Conservation (phyloP, 1,139 yeast species). For the Trichomonascaceae sp. region DNA sequence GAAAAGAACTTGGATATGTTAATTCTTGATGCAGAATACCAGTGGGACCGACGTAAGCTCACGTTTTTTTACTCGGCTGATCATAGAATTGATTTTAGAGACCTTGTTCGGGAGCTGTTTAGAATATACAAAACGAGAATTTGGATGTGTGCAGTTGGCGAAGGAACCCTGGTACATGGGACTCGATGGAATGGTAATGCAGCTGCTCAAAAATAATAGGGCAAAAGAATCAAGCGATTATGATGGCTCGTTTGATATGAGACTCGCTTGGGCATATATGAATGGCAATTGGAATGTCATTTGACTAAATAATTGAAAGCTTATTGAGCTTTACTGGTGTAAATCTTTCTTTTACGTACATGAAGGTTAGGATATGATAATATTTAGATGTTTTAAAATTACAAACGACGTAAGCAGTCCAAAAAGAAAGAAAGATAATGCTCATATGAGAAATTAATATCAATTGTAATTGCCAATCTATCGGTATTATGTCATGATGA, state of each 20-base stretch:
- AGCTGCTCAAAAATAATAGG: not conserved
- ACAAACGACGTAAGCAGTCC: not conserved
- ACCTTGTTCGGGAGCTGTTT: slow-evolving; percentile 84
- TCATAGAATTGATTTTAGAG: slow-evolving; percentile 86
- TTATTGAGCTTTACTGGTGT: not conserved
- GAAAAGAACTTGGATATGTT: slow-evolving; percentile 43
- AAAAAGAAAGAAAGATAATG: not conserved
- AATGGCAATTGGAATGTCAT: not conserved
- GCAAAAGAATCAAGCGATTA: not conserved
- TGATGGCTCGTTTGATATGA: not conserved
- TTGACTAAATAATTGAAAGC: not conserved
- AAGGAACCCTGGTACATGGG: not conserved
- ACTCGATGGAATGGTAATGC: not conserved
- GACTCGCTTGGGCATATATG: not conserved
- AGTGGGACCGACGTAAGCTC: slow-evolving; percentile 88
- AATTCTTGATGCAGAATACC: slow-evolving; percentile 78
- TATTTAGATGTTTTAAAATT: not conserved
- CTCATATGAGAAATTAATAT: too few species aligned
- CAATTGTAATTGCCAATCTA: not conserved
- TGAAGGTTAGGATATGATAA: not conserved
- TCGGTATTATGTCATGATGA: too few species aligned
- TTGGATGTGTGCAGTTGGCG: slow-evolving; percentile 84
- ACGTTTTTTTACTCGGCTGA: slow-evolving; percentile 84
- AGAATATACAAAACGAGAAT: slow-evolving; percentile 92
- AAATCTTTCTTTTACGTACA: not conserved